phyloP scores from a whole-genome alignment of 768 basidiomycete genomes.

The Phlebiopsis flavidoalba region DNA sequence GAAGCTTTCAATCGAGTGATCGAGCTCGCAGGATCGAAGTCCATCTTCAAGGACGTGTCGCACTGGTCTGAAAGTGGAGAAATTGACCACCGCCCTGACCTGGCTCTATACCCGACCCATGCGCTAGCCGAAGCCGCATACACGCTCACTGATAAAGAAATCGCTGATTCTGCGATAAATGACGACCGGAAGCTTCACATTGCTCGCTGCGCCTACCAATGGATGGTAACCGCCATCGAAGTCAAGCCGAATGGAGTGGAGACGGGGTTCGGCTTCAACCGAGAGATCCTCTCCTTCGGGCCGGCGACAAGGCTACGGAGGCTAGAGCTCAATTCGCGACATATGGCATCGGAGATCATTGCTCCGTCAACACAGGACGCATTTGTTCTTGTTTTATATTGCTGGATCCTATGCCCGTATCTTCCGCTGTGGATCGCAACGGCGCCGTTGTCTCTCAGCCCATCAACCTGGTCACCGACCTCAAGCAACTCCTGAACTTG shows the following conservation, averaged over 20 bases:
- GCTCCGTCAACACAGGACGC: neutral
- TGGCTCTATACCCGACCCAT: neutral
- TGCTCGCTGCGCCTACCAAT: neutral
- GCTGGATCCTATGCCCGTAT: neutral
- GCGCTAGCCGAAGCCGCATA: neutral
- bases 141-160: neutral
- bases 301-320: neutral
- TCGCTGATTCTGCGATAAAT: neutral
- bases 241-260: neutral
- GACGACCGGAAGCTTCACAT: neutral
- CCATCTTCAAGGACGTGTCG: neutral
- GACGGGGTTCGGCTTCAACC: neutral
- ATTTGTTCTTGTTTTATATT: neutral
- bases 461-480: neutral
- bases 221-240: neutral
- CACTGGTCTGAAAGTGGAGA: neutral
- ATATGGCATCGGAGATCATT: neutral
- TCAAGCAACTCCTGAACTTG: neutral
- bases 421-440: conserved; percentile 3
- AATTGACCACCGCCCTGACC: neutral
- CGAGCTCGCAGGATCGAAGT: neutral
- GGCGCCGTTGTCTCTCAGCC: neutral
- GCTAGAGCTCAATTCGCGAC: neutral
- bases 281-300: neutral
- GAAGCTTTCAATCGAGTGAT: neutral